phyloP scores from a whole-genome alignment of 73 alveolate genomes.

The Paramecium tetraurelia region DNA sequence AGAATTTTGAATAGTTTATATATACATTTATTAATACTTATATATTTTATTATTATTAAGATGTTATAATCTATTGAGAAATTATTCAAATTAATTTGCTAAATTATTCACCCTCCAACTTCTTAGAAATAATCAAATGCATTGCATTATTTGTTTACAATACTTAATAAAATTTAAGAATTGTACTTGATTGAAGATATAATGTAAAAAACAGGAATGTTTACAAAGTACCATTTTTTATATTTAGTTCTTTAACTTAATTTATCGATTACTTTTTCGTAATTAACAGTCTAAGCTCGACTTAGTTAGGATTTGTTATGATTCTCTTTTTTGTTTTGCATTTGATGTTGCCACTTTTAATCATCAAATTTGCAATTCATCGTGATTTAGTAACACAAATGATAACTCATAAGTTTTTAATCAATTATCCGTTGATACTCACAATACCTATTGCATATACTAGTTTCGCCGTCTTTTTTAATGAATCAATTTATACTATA shows the following conservation, averaged over 20 bases:
- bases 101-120: neutral
- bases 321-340: neutral
- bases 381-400: neutral
- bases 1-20: neutral
- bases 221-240: neutral
- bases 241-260: neutral
- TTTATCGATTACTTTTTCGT: neutral
- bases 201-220: neutral
- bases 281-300: neutral
- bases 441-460: neutral
- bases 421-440: neutral
- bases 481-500: neutral
- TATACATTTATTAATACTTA: neutral
- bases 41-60: neutral
- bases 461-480: neutral
- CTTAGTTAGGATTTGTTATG: neutral
- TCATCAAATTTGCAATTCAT: neutral
- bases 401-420: neutral
- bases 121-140: neutral
- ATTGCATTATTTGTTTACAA: neutral
- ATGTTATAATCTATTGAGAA: neutral
- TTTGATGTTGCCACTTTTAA: neutral
- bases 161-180: neutral
- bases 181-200: neutral
- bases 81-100: neutral